Evolutionary conservation across 1,284 basidiomycete genomes (phyloP).

Genomic region (Papiliotrema laurentii): DNA sequence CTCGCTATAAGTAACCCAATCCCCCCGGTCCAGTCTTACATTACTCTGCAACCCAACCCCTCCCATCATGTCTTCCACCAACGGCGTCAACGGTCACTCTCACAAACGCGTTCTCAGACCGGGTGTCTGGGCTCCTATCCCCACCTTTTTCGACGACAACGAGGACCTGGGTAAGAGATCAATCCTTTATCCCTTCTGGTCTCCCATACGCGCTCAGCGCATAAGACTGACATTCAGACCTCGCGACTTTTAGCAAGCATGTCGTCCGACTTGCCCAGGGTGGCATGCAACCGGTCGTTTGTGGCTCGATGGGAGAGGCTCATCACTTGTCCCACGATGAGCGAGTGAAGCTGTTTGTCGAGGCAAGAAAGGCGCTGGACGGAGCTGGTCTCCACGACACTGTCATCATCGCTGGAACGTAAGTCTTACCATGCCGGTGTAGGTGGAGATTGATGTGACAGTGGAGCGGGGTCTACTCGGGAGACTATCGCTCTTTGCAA

Average conservation of each 20-base stretch:
- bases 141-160: conserved; percentile 72
- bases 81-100: conserved; percentile 5
- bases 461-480: conserved; percentile 70
- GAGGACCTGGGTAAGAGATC: conserved; percentile 79
- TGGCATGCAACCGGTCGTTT: conserved; percentile 70
- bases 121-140: conserved; percentile 80
- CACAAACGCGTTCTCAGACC: conserved; percentile 59
- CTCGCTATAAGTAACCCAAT: no score
- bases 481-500: conserved; percentile 69
- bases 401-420: conserved; percentile 74
- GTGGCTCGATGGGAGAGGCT: conserved; percentile 60
- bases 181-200: no score
- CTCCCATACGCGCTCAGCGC: conserved; percentile 61
- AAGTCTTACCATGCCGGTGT: conserved; percentile 16
- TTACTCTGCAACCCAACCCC: neutral
- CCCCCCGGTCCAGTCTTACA: neutral
- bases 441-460: conserved; percentile 9
- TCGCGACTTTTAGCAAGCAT: conserved; percentile 68
- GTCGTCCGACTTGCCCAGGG: conserved; percentile 64
- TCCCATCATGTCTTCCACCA: conserved; percentile 13
- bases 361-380: conserved; percentile 69
- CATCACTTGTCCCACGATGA: conserved; percentile 72
- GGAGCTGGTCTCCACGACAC: conserved; percentile 57
- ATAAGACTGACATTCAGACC: conserved; percentile 53
- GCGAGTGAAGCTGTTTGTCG: conserved; percentile 62